Base-by-base conservation (phyloP, 768 basidiomycete species). In the Serpula lacrymans region DNA sequence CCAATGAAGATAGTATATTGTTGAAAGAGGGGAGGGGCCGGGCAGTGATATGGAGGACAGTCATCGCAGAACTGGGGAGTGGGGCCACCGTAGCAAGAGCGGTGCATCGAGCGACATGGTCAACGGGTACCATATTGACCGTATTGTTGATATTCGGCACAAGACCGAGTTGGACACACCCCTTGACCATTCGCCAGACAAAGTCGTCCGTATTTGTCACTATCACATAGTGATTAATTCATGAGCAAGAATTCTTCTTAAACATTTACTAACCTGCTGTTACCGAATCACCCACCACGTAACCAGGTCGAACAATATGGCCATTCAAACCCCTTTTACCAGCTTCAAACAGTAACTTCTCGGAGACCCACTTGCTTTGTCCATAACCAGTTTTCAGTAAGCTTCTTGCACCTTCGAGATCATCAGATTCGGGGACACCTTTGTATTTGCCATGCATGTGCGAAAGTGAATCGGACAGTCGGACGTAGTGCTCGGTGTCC, bases 191-290 rank as follows among this genome's bases (percentile, higher is more conserved):
- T 3, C 96, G 80, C 95, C 95, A 98, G 41, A 99, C 80, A 65
- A 99, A 99, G 60, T 99, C 96, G 52, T 99, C 95, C 24, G 96
- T 98, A 65, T 99, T 99, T 10, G 95, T 97, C 3, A 97, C 94
- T 91, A 49, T 13, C 39, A 21, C 34, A 48, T 28, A n/a, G n/a
- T n/a, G n/a, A n/a, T n/a, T n/a, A 37, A 38, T 47, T 12, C 37
- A 35, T 30, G 38, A 36, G 21, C 11, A 17, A 27, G 44, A n/a
- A 42, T n/a, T n/a, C n/a, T n/a, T n/a, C n/a, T n/a, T n/a, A n/a
- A n/a, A n/a, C 3, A 24, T 3, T 16, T 3, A 5, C 84, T 51
- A 52, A 92, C 91, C 91, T 25, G 90, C 96, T 12, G 84, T 81
- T 43, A 64, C 63, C 9, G 93, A 90, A 62, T 96, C 90, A 23